phyloP scores from a whole-genome alignment of 2,329 filamentous ascomycete genomes.

The Cercospora beticola region DNA sequence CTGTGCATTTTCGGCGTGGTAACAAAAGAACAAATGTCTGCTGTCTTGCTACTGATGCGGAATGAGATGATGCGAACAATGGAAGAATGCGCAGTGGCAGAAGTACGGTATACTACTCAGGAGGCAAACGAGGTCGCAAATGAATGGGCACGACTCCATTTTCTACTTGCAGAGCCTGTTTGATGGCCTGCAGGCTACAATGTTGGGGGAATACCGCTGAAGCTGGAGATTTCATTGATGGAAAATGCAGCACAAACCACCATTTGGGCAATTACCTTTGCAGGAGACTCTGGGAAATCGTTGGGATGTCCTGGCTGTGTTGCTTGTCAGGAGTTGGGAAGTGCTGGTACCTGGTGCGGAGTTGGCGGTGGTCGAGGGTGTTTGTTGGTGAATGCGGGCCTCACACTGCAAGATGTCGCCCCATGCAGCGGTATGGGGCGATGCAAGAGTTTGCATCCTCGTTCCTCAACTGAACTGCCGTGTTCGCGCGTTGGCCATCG shows the following conservation, averaged over 20 bases:
- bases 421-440: neutral
- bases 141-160: constrained; percentile 2
- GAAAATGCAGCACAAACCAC: neutral
- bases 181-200: neutral
- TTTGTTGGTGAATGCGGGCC: constrained; percentile 1
- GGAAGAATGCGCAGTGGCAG: neutral
- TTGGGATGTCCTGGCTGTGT: neutral
- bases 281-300: neutral
- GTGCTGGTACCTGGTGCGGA: neutral
- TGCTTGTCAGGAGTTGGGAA: constrained; percentile 2
- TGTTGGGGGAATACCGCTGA: neutral
- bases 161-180: neutral
- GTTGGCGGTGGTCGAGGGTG: neutral
- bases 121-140: neutral
- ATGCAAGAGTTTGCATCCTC: neutral
- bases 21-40: constrained; percentile 2
- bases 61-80: neutral
- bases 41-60: neutral
- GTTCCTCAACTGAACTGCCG: neutral
- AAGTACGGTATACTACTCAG: constrained; percentile 2
- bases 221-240: neutral
- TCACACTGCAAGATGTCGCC: neutral
- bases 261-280: neutral
- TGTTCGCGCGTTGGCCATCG: neutral
- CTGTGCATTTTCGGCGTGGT: constrained; percentile 7